phyloP scores from a whole-genome alignment of 2,329 filamentous ascomycete genomes.

The Cladosporium sp. region DNA sequence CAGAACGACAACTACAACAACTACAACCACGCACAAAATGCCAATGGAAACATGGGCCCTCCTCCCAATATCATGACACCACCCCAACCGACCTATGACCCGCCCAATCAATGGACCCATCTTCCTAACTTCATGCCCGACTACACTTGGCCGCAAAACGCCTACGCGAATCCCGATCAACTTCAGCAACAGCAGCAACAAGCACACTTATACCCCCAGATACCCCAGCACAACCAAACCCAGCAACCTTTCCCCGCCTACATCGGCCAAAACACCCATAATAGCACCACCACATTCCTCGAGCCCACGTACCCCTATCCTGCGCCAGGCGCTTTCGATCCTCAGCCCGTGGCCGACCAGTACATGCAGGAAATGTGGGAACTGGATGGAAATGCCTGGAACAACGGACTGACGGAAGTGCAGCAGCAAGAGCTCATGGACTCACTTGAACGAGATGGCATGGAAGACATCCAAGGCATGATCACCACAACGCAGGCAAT shows the following conservation, averaged over 20 bases:
- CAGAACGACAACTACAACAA: neutral
- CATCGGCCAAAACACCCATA: constrained; percentile 18
- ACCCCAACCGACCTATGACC: neutral
- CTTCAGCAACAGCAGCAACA: constrained; percentile 14
- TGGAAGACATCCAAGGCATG: constrained; percentile 41
- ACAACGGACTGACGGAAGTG: constrained; percentile 35
- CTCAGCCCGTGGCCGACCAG: constrained; percentile 10
- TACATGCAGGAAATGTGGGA: constrained; percentile 30
- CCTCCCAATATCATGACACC: constrained; percentile 26
- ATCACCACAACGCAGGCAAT: constrained; percentile 33
- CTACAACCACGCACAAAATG: constrained; percentile 5
- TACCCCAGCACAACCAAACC: constrained; percentile 7
- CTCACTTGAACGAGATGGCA: constrained; percentile 39
- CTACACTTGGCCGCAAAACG: constrained; percentile 23
- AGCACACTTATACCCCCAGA: constrained; percentile 18
- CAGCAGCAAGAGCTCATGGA: constrained; percentile 41
- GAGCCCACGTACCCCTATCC: constrained; percentile 34
- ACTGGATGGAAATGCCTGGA: constrained; percentile 33
- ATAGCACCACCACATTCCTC: constrained; percentile 26
- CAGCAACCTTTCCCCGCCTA: constrained; percentile 16
- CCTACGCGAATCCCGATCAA: neutral
- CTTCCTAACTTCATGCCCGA: constrained; percentile 35
- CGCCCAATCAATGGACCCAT: constrained; percentile 25
- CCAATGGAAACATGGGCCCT: constrained; percentile 21
- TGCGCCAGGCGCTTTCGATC: constrained; percentile 14